Percentiles rank a stretch among this genome's conserved stretches.
Conservation (phyloP, 2,329 filamentous ascomycete genomes). For the Xylaria sp. region DNA sequence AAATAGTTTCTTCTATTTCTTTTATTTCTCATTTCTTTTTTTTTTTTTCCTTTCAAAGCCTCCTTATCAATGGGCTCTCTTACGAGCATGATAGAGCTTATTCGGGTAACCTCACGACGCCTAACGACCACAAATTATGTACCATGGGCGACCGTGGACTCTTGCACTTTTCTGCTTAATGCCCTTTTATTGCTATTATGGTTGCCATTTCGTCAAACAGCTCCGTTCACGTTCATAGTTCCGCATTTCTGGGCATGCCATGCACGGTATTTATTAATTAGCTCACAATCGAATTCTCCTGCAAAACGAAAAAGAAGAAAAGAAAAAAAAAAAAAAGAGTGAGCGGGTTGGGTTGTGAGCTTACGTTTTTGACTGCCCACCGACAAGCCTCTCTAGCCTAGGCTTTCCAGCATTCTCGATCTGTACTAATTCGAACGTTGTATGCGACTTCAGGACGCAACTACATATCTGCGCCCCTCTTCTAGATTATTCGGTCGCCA, state of each 20-base stretch:
- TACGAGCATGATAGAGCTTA: not conserved
- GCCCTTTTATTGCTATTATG: not conserved
- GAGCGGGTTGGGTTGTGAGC: constrained; percentile 25
- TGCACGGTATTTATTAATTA: not conserved
- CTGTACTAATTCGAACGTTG: constrained; percentile 28
- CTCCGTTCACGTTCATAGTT: constrained; percentile 18
- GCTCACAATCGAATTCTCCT: constrained; percentile 7
- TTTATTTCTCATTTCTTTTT: not conserved
- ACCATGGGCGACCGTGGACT: not conserved
- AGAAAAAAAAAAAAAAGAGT: constrained; percentile 1
- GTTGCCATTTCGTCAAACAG: not conserved
- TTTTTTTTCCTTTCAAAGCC: not conserved
- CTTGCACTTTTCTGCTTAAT: not conserved
- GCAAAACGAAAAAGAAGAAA: constrained; percentile 15
- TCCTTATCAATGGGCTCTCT: not conserved
- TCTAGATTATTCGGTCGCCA: not conserved
- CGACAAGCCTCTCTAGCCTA: not conserved
- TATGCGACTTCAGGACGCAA: not conserved
- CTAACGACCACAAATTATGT: constrained; percentile 6
- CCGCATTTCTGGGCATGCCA: not conserved
- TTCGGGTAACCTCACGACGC: not conserved
- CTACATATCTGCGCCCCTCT: not conserved
- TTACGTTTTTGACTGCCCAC: constrained; percentile 22
- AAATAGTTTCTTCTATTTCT: not conserved
- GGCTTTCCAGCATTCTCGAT: not conserved